These are phyloP conservation scores for Gastrolobium villosum DNA, from an alignment of 306 rosid species.

Conservation along the genomic window DNA sequence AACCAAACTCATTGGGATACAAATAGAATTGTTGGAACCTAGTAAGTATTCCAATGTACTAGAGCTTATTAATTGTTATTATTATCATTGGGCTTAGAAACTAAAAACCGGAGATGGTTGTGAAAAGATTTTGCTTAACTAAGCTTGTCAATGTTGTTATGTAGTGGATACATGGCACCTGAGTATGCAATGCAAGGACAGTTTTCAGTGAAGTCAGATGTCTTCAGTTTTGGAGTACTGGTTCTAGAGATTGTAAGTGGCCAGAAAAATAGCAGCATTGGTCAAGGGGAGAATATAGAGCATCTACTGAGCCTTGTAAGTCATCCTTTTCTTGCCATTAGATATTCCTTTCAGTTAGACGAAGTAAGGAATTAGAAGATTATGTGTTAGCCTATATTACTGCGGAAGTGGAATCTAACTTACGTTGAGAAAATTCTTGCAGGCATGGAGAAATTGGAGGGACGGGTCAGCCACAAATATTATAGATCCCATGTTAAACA, in stretches of 20 bases:
- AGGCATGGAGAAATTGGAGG: slow-evolving; percentile 37
- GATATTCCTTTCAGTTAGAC: neutral
- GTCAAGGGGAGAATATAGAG: neutral
- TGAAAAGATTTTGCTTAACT: neutral
- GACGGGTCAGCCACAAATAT: neutral
- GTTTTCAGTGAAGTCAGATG: slow-evolving; percentile 59
- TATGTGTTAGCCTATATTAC: neutral
- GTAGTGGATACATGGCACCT: slow-evolving; percentile 70
- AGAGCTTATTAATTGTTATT: neutral
- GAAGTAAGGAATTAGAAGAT: too few species aligned
- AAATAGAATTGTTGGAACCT: slow-evolving; percentile 51
- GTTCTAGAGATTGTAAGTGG: slow-evolving; percentile 63
- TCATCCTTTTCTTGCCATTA: neutral
- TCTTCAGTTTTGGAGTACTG: slow-evolving; percentile 59
- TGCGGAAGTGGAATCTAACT: neutral
- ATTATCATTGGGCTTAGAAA: neutral
- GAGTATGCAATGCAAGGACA: slow-evolving; percentile 58
- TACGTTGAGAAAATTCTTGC: neutral
- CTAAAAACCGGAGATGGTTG: neutral
- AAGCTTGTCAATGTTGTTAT: neutral
- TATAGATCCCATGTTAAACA: neutral
- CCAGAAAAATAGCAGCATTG: slow-evolving; percentile 30
- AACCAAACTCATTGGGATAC: slow-evolving; percentile 55
- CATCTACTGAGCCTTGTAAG: slow-evolving; percentile 56
- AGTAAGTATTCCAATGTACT: slow-evolving; percentile 41